Evolutionary conservation across 441 rosid species (phyloP).

Genomic region (Gossypium trilobum): DNA sequence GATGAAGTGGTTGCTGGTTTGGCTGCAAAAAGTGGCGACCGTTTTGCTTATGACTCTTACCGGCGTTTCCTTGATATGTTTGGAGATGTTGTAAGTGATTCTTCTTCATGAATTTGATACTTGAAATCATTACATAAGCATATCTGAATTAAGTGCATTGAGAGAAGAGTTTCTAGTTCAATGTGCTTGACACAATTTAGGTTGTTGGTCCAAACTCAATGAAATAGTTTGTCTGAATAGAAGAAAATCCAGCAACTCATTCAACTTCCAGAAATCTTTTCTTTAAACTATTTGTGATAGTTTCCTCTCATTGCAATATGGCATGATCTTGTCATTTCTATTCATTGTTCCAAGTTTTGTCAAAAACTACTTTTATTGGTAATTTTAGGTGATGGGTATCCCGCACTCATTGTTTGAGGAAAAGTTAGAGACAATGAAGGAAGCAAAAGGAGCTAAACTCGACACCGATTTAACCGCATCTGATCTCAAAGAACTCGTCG

Average conservation of each 20-base stretch:
- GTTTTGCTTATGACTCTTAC: constrained; percentile 82
- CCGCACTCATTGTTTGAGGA: constrained; percentile 77
- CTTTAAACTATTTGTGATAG: neutral
- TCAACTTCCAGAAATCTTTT: neutral
- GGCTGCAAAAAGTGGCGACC: constrained; percentile 75
- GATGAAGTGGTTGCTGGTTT: constrained; percentile 69
- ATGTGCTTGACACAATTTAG: neutral
- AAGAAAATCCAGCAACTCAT: neutral
- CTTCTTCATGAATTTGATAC: neutral
- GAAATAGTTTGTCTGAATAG: neutral
- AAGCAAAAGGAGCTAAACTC: constrained; percentile 45
- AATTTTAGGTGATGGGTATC: constrained; percentile 68
- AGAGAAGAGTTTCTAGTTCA: neutral
- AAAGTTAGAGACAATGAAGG: constrained; percentile 63
- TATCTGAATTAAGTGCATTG: neutral
- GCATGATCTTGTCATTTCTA: neutral
- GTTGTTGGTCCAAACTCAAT: neutral
- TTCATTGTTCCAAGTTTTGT: neutral
- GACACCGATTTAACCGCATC: constrained; percentile 59
- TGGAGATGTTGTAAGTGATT: constrained; percentile 71
- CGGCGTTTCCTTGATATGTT: constrained; percentile 93
- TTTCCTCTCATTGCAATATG: neutral
- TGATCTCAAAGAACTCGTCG: constrained; percentile 76
- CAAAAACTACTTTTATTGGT: neutral
- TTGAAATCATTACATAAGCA: neutral